A percentile compares a stretch with the other conserved stretches of the same genome.
phyloP scores from a whole-genome alignment of 805 yeast genomes.

The Starmera quercuum region DNA sequence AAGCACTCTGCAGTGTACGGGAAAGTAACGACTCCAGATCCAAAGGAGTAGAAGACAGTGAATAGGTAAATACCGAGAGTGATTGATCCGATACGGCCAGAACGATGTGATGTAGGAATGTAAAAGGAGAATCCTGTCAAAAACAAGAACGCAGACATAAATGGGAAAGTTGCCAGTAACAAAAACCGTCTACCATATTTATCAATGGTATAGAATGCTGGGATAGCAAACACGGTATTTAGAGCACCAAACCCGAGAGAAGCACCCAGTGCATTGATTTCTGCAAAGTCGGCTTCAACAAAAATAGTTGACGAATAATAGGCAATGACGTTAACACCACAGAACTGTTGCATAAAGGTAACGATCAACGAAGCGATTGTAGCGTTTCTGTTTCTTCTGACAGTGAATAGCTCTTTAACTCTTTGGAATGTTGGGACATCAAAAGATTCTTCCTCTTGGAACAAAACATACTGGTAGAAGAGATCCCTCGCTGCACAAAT shows the following conservation, averaged over 20 bases:
- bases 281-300: conserved; percentile 55
- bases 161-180: conserved; percentile 52
- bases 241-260: conserved; percentile 84
- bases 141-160: conserved; percentile 52
- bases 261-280: conserved; percentile 59
- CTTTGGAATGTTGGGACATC: conserved; percentile 39
- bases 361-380: conserved; percentile 73
- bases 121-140: conserved; percentile 68
- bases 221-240: conserved; percentile 73
- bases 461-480: conserved; percentile 58
- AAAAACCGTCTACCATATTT: conserved; percentile 64
- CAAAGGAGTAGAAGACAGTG: conserved; percentile 69
- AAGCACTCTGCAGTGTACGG: conserved; percentile 82
- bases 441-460: conserved; percentile 52
- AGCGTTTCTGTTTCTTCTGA: conserved; percentile 80
- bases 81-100: conserved; percentile 60
- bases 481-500: conserved; percentile 65
- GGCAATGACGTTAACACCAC: conserved; percentile 86
- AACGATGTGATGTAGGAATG: conserved; percentile 35
- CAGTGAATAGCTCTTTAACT: conserved; percentile 50
- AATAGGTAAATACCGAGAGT: conserved; percentile 69
- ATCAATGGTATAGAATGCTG: conserved; percentile 77
- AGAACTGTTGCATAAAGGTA: conserved; percentile 87
- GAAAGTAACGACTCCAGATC: conserved; percentile 88
- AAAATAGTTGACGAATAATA: conserved; percentile 78